Evolutionary conservation across 352 stramenopile species (phyloP), one percentile per base, ranked within the genome.

Genomic region (Globisporangium paddicum): DNA sequence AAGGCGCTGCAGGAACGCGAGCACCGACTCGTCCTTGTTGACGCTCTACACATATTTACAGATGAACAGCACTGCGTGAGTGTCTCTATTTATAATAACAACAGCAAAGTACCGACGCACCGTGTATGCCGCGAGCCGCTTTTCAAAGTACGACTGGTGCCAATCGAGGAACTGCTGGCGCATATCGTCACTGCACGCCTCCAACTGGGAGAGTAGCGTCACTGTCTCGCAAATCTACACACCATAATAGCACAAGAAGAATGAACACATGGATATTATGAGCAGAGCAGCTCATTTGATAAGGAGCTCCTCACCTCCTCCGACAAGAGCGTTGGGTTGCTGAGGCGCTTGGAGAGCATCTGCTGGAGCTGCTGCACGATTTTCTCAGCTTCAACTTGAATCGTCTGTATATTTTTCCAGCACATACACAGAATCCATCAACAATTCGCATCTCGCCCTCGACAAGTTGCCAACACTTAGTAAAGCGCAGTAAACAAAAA

Each of bases 101-200:
- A 6, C 23, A 19, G 8, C 11, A 50, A 14, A 32, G 6, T n/a
- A 48, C n/a, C n/a, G n/a, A n/a, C n/a, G n/a, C 67, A 86, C 77
- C 62, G 82, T 75, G 66, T 82, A 89, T 23, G 60, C 54, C 34
- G 63, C 63, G n/a, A 90, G 57, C 18, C 60, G 62, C 41, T 73
- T 71, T 10, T 84, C 70, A 69, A 95, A 91, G 59, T 89, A 86
- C 26, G 57, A 37, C 52, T 92, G 78, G 48, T 95, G 82, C 86
- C 86, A 95, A 38, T 91, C 76, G 9, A 95, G 63, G 65, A 93
- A 95, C 40, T 92, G 86, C 54, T 92, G 79, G 5, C 82, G 85
- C 60, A 90, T 88, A 30, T 93, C 77, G 21, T 89, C 71, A 28
- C 68, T 87, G 63, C 82, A 90, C 5, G 73, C 75, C 16, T 82